phyloP scores from a whole-genome alignment of 2,329 filamentous ascomycete genomes.

The Talaromyces sp. region DNA sequence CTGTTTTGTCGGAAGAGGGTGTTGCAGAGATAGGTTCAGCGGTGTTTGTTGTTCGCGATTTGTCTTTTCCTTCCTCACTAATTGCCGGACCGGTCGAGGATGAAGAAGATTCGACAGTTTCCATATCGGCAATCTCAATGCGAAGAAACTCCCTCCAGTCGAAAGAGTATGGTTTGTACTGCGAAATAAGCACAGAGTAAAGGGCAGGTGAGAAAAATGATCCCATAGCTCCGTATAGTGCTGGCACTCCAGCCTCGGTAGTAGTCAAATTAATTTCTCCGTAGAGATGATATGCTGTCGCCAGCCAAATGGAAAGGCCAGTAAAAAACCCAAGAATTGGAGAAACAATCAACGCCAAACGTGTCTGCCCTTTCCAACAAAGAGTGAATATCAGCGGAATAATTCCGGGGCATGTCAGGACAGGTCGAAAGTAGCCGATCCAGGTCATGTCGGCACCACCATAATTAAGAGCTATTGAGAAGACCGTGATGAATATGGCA shows the following conservation, averaged over 20 bases:
- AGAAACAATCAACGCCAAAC: constrained; percentile 36
- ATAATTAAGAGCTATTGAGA: constrained; percentile 46
- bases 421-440: constrained; percentile 38
- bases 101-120: constrained; percentile 5
- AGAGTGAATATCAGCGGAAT: constrained; percentile 43
- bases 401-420: constrained; percentile 41
- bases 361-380: constrained; percentile 43
- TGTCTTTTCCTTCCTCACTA: constrained; percentile 5
- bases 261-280: constrained; percentile 38
- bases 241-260: constrained; percentile 36
- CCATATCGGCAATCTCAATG: constrained; percentile 43
- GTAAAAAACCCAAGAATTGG: constrained; percentile 38
- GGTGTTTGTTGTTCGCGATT: background rate
- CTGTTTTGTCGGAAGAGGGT: constrained; percentile 3
- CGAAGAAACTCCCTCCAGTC: constrained; percentile 45
- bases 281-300: constrained; percentile 34
- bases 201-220: constrained; percentile 45
- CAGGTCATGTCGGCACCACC: constrained; percentile 48
- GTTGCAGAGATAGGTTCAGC: constrained; percentile 4
- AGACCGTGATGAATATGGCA: constrained; percentile 44
- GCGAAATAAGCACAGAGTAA: constrained; percentile 44
- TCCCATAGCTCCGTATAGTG: constrained; percentile 41
- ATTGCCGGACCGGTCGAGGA: background rate
- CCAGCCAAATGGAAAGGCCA: constrained; percentile 43
- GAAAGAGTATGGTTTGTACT: constrained; percentile 34